Conservation (phyloP, 2,329 filamentous ascomycete genomes). For the Colletotrichum camelliae region DNA sequence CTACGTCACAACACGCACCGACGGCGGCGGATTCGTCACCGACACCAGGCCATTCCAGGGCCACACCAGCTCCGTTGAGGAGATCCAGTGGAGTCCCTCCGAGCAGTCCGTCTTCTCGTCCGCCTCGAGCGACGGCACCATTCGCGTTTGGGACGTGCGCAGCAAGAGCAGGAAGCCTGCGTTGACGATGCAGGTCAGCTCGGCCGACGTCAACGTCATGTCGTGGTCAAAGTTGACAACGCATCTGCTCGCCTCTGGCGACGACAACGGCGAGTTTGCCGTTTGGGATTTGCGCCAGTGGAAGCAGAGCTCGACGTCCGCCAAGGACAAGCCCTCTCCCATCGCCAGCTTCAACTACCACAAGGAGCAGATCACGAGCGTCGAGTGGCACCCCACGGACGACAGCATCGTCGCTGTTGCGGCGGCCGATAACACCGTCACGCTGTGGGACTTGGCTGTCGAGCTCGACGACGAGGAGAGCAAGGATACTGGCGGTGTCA, state of each 20-base stretch:
- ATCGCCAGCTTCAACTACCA: conserved; percentile 96
- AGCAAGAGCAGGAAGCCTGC: conserved; percentile 90
- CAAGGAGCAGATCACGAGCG: conserved; percentile 92
- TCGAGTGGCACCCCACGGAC: conserved; percentile 98
- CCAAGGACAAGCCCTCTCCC: conserved; percentile 67
- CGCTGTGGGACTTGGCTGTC: conserved; percentile 95
- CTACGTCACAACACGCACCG: conserved; percentile 84
- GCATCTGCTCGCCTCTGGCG: conserved; percentile 89
- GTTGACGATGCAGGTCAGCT: conserved; percentile 82
- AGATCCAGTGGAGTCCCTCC: conserved; percentile 94
- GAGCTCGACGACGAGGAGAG: conserved; percentile 98
- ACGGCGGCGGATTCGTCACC: conserved; percentile 88
- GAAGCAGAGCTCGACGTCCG: conserved; percentile 68
- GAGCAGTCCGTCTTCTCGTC: conserved; percentile 95
- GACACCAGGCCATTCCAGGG: conserved; percentile 84
- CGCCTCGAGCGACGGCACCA: conserved; percentile 89
- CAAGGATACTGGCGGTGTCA: conserved; percentile 83
- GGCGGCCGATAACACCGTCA: conserved; percentile 91
- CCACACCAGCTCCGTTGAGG: conserved; percentile 86
- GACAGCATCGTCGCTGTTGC: conserved; percentile 95
- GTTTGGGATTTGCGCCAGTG: conserved; percentile 97
- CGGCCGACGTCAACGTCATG: conserved; percentile 92
- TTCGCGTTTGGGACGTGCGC: conserved; percentile 94
- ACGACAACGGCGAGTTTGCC: conserved; percentile 91
- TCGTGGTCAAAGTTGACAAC: conserved; percentile 91